These are phyloP conservation scores for Neocatenulostroma microsporum DNA, from an alignment of 2,329 filamentous ascomycete genomes.

Conservation along the genomic window DNA sequence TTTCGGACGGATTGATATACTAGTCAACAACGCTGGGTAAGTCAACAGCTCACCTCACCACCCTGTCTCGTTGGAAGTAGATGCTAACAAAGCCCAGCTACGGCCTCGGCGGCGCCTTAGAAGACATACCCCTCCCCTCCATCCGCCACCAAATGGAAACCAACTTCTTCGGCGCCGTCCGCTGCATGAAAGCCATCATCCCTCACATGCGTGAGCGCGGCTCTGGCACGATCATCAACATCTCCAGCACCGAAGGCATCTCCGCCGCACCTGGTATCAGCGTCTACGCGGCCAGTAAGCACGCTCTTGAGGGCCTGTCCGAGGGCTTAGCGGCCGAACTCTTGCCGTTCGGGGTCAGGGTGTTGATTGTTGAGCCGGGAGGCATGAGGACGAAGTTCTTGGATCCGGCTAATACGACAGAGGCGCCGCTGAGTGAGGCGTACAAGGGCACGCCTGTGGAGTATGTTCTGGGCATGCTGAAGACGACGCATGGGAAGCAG, in stretches of 20 bases:
- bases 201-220: slow-evolving; percentile 8
- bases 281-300: slow-evolving; percentile 24
- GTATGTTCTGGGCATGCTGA: not conserved
- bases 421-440: slow-evolving; percentile 6
- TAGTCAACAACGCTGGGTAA: slow-evolving; percentile 1
- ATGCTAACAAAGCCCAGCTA: no score
- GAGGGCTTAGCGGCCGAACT: slow-evolving; percentile 33
- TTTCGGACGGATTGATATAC: not conserved
- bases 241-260: slow-evolving; percentile 11
- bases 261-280: slow-evolving; percentile 6
- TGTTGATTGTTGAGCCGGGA: slow-evolving; percentile 37
- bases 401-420: not conserved
- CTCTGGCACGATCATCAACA: slow-evolving; percentile 13
- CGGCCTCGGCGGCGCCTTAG: not conserved
- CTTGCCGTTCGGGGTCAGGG: slow-evolving; percentile 27
- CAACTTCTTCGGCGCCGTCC: slow-evolving; percentile 12
- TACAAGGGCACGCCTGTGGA: slow-evolving; percentile 1
- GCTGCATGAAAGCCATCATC: slow-evolving; percentile 8
- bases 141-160: slow-evolving; percentile 10
- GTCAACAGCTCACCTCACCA: not conserved
- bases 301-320: slow-evolving; percentile 33
- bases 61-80: no score
- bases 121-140: not conserved
- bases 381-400: slow-evolving; percentile 36
- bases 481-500: slow-evolving; percentile 15